These are phyloP conservation scores for Acanthamoeba healyi DNA, from an alignment of 208 protist genomes.

Conservation along the genomic window DNA sequence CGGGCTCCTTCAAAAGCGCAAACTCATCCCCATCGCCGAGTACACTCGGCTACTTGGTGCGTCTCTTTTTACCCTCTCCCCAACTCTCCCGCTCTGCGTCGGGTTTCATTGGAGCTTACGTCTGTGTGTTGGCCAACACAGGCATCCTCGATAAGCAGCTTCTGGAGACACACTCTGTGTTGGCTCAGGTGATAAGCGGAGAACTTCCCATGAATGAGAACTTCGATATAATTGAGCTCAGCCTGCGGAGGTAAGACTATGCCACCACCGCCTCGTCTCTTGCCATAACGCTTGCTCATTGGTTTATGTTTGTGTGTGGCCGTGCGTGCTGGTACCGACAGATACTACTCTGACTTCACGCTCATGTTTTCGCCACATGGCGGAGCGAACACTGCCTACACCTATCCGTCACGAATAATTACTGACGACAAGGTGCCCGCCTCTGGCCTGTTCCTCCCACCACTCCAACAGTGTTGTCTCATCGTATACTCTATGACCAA, in stretches of 20 bases:
- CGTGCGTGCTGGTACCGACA: background rate
- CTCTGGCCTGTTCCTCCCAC: no score
- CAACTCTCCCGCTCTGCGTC: background rate
- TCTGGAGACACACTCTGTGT: conserved; percentile 6
- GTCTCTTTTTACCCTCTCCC: background rate
- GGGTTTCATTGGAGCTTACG: background rate
- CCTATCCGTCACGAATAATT: conserved; percentile 37
- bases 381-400: background rate
- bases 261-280: background rate
- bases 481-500: background rate
- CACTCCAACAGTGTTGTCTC: background rate
- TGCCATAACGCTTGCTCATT: background rate
- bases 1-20: conserved; percentile 22
- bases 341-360: conserved; percentile 42
- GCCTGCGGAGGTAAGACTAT: conserved; percentile 10
- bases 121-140: background rate
- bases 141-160: conserved; percentile 59
- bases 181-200: conserved; percentile 23
- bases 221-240: conserved; percentile 63
- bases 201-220: conserved; percentile 32
- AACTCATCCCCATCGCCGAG: conserved; percentile 31
- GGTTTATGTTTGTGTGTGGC: background rate
- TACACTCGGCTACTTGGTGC: conserved; percentile 13
- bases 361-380: conserved; percentile 54
- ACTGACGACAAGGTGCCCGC: conserved; percentile 13